A percentile compares a stretch with the other conserved stretches of the same genome.
These are phyloP conservation scores for Digitaria exilis DNA, from an alignment of 202 grass and related monocot species.

Conservation along the genomic window DNA sequence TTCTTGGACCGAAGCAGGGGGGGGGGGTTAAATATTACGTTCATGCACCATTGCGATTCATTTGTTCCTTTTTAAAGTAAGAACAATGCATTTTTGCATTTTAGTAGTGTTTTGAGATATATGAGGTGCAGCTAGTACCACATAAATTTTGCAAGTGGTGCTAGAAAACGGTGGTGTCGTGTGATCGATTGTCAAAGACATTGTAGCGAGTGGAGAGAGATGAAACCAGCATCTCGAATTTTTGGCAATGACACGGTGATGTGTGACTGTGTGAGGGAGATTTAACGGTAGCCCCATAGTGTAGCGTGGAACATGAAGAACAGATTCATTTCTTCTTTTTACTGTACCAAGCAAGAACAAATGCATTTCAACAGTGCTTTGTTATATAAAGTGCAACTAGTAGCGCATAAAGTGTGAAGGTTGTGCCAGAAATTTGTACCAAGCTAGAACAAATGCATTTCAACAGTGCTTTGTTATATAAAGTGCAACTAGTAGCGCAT, in stretches of 20 bases:
- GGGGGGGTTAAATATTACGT: too few species aligned
- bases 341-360: too few species aligned
- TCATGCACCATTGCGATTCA: too few species aligned
- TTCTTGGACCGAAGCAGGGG: too few species aligned
- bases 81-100: background rate
- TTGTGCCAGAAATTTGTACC: too few species aligned
- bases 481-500: background rate
- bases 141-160: background rate
- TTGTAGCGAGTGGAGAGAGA: rapidly evolving
- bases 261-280: too few species aligned
- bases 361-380: background rate
- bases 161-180: background rate
- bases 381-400: background rate
- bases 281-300: background rate
- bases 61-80: too few species aligned
- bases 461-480: background rate
- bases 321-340: background rate
- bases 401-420: background rate
- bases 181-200: background rate
- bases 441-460: background rate
- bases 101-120: background rate
- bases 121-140: background rate
- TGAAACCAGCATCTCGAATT: too few species aligned
- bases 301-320: background rate
- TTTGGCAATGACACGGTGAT: too few species aligned